Percentiles rank a stretch among this genome's conserved stretches.
These are phyloP conservation scores for Smallanthus sonchifolius DNA, from an alignment of 129 eudicot genomes.

Conservation along the genomic window DNA sequence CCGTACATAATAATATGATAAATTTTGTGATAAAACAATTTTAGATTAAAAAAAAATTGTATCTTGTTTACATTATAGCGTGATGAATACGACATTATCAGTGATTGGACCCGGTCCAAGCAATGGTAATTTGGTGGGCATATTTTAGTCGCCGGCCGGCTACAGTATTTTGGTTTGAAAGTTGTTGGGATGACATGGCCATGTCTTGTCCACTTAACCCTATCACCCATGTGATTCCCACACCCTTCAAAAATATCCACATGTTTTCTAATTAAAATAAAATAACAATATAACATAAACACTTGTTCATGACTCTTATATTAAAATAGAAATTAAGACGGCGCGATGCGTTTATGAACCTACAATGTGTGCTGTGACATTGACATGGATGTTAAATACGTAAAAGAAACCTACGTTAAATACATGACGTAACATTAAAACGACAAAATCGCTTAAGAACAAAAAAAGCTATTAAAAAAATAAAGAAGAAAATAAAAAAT, in stretches of 20 bases:
- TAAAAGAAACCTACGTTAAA: too few relatives aligned
- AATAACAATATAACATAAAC: neutral
- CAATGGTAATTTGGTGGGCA: neutral
- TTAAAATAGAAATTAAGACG: neutral
- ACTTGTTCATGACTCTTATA: neutral
- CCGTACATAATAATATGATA: neutral
- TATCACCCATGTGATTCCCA: constrained; percentile 28
- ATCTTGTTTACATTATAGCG: neutral
- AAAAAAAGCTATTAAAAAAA: too few relatives aligned
- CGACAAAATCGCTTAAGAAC: too few relatives aligned
- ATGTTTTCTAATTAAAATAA: neutral
- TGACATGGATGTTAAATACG: too few relatives aligned
- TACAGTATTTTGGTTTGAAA: constrained; percentile 22
- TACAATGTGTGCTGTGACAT: too few relatives aligned
- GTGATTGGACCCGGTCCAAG: neutral
- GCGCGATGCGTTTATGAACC: too few relatives aligned
- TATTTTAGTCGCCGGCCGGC: constrained; percentile 17
- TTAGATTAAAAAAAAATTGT: neutral
- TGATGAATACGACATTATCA: neutral
- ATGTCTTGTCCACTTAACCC: constrained; percentile 25
- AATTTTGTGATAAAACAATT: neutral
- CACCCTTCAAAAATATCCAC: constrained; percentile 5
- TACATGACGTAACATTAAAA: too few relatives aligned
- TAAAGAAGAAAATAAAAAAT: too few relatives aligned
- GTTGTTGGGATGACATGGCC: constrained; percentile 30